Evolutionary conservation across 1,284 basidiomycete species (phyloP), one percentile per base, ranked within the genome.

Genomic region (Pseudozyma sp.): DNA sequence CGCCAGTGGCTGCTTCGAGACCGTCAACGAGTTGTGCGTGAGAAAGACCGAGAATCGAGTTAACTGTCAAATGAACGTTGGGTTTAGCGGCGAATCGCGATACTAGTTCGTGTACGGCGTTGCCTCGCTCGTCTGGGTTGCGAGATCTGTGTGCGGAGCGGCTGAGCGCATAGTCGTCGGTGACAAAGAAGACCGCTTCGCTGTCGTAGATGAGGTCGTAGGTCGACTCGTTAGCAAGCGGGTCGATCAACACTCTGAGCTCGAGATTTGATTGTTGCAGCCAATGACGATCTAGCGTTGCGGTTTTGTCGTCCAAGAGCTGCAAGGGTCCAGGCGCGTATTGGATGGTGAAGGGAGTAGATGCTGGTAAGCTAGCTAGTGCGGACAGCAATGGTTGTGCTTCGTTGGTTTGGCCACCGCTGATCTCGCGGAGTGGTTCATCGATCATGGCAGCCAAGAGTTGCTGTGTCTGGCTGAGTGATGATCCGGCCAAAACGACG

Each of bases 1-100:
- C 43, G 1, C 72, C 60, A 1, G 60, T 60, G 0, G 62, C 62
- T 35, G 68, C 53, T 19, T 75, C 72, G 39, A 75, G 61, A 2
- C 56, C 58, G 25, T 66, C 43, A 21, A 54, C 25, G 12, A 72
- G 19, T 21, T 57, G 62, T 0, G 38, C 18, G 6, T 10, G 57
- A 34, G 55, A 52, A 5, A 35, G 54, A 7, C 52, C 67, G 10
- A 63, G 45, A n/a, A 68, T 67, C 14, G 56, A 44, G 34, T 80
- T 75, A 58, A 80, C 71, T 0, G 76, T 47, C n/a, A 80, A 40
- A 12, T 64, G 52, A 4, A 64, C 53, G 34, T 68, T 57, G 11
- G 78, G 78, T 62, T 80, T 80, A 34, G 44, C 59, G 12, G 71
- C 68, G 38, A 80, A 74, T n/a, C 56, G 60, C 12, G 61, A 53